A percentile compares a stretch with the other conserved stretches of the same genome.
Evolutionary conservation across 2,329 filamentous ascomycete genomes (phyloP).

Genomic region (Cladobotryum mycophilum): DNA sequence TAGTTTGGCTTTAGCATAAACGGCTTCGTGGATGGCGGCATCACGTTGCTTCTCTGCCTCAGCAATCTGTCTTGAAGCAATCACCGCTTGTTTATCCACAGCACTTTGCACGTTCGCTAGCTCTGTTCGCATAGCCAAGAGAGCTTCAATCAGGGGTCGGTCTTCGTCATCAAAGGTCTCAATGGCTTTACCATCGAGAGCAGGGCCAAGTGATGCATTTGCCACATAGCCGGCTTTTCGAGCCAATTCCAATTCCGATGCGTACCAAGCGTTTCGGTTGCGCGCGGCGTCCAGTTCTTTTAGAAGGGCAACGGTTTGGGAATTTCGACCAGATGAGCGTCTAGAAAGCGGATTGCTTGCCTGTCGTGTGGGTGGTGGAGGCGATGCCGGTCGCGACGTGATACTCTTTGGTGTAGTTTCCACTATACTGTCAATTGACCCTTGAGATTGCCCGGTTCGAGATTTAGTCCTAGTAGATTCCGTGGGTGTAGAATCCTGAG

Average conservation of each 20-base stretch:
- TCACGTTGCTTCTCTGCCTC: constrained; percentile 94
- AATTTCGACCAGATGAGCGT: constrained; percentile 54
- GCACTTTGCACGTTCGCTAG: constrained; percentile 83
- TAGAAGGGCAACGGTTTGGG: constrained; percentile 66
- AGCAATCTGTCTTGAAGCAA: constrained; percentile 83
- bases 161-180: constrained; percentile 90
- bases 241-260: constrained; percentile 86
- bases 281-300: constrained; percentile 83
- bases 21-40: constrained; percentile 86
- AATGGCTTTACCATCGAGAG: constrained; percentile 67
- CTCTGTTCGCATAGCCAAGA: constrained; percentile 85
- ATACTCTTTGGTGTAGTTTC: constrained; percentile 46
- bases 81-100: constrained; percentile 79
- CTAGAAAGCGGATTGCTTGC: constrained; percentile 52
- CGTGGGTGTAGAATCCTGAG: constrained; percentile 27
- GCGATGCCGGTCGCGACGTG: constrained; percentile 44
- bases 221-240: constrained; percentile 82
- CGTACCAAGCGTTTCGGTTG: constrained; percentile 93
- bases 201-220: constrained; percentile 61
- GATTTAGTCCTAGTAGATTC: constrained; percentile 29
- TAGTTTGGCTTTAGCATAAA: constrained; percentile 89
- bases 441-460: constrained; percentile 45
- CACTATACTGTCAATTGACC: constrained; percentile 61
- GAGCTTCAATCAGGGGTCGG: constrained; percentile 82
- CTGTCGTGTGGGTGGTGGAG: constrained; percentile 52